Conservation (phyloP, 2,329 filamentous ascomycete species). For the Phialophora verrucosa region DNA sequence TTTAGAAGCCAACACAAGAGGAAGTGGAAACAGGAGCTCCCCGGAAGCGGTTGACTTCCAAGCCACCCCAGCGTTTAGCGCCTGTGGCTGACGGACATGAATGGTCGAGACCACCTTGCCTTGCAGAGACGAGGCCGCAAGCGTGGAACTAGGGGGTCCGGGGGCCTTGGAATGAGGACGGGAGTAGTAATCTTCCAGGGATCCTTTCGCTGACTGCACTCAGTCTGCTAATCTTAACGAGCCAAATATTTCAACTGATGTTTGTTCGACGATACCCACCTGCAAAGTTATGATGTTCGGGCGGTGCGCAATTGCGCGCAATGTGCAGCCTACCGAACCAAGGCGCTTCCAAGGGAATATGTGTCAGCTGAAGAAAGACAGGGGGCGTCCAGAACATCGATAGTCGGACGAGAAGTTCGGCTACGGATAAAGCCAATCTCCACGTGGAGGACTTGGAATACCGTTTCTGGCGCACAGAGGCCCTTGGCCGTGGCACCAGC, state of each 20-base stretch:
- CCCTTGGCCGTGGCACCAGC: background rate
- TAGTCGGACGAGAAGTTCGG: conserved; percentile 7
- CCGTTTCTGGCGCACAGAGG: conserved; percentile 6
- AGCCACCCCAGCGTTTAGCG: conserved; percentile 16
- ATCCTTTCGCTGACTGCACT: background rate
- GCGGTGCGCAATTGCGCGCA: background rate
- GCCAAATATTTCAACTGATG: background rate
- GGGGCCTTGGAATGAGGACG: background rate
- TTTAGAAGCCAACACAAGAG: background rate
- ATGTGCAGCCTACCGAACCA: background rate
- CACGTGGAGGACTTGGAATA: background rate
- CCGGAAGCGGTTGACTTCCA: conserved; percentile 3
- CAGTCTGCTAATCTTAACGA: background rate
- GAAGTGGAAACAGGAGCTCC: conserved; percentile 2
- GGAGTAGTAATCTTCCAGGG: background rate
- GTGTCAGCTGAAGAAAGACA: conserved; percentile 11
- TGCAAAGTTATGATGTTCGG: background rate
- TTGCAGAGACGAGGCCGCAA: conserved; percentile 8
- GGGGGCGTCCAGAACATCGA: conserved; percentile 5
- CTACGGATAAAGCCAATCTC: conserved; percentile 16
- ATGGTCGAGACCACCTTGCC: conserved; percentile 3
- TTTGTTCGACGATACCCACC: background rate
- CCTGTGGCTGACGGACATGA: background rate
- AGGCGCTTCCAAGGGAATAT: background rate
- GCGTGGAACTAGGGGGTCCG: background rate